These are phyloP conservation scores for Calocybe indica DNA, from an alignment of 768 basidiomycete genomes.

Conservation along the genomic window DNA sequence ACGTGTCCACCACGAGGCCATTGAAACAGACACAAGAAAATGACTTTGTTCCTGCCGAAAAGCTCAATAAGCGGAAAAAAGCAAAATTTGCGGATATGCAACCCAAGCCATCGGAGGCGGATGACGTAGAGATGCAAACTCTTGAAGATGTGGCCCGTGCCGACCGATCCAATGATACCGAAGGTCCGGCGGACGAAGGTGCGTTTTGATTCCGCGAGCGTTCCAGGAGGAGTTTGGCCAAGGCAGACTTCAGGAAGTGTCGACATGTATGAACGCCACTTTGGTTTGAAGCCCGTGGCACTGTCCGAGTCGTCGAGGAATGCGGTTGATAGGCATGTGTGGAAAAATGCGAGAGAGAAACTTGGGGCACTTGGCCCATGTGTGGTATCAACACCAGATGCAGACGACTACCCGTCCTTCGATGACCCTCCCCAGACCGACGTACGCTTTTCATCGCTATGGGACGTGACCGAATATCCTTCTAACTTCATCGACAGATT, in stretches of 20 bases:
- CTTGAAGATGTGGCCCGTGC: conserved; percentile 7
- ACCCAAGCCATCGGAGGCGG: conserved; percentile 3
- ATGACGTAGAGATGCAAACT: background rate
- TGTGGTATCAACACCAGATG: conserved; percentile 43
- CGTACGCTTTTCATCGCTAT: conserved; percentile 11
- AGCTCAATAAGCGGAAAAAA: conserved; percentile 64
- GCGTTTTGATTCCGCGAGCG: conserved; percentile 1
- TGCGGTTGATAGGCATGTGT: conserved; percentile 49
- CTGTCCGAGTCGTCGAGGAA: conserved; percentile 44
- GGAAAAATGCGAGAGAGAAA: conserved; percentile 45
- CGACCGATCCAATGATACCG: conserved; percentile 12
- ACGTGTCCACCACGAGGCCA: conserved; percentile 78
- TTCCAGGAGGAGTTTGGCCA: background rate
- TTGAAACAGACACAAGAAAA: conserved; percentile 45
- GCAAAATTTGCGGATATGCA: conserved; percentile 25
- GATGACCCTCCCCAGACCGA: conserved; percentile 25
- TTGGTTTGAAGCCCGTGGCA: conserved; percentile 51
- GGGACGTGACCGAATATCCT: background rate
- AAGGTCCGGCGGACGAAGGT: conserved; percentile 25
- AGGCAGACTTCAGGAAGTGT: background rate
- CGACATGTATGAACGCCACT: conserved; percentile 69
- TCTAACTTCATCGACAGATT: conserved; percentile 31
- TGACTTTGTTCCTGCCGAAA: conserved; percentile 40
- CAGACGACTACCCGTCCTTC: conserved; percentile 21
- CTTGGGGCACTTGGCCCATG: conserved; percentile 55